A percentile compares a stretch with the other conserved stretches of the same genome.
phyloP scores from a whole-genome alignment of 2,329 filamentous ascomycete genomes.

The Penicillium sumatraense region DNA sequence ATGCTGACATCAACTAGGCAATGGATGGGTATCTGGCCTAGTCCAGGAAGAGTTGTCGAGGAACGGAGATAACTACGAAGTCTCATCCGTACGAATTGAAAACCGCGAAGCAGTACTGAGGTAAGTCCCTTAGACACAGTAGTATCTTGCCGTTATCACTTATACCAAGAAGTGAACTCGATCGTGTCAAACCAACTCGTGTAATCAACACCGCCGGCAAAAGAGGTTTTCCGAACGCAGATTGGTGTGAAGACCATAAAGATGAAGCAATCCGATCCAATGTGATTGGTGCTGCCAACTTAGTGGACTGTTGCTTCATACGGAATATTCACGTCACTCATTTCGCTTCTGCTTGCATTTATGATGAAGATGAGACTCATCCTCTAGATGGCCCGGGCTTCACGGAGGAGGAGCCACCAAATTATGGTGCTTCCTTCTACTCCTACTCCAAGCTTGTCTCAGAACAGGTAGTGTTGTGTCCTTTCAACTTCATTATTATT shows the following conservation, averaged over 20 bases:
- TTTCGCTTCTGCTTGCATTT: not conserved
- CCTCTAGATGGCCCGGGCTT: not conserved
- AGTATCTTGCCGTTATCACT: not conserved
- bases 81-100: not conserved
- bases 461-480: not conserved
- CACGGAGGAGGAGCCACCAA: not conserved
- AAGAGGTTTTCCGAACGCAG: not conserved
- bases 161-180: not conserved
- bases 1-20: not conserved
- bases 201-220: not conserved
- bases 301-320: not conserved
- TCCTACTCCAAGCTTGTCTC: not conserved
- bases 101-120: not conserved
- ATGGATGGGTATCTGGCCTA: not conserved
- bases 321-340: not conserved
- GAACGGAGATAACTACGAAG: not conserved
- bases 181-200: not conserved
- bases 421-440: not conserved
- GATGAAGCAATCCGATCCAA: not conserved
- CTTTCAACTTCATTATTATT: too few relatives aligned
- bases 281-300: not conserved
- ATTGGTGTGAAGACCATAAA: not conserved
- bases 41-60: not conserved
- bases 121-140: not conserved
- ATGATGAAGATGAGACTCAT: not conserved